Percentiles rank a stretch among this genome's conserved stretches.
Evolutionary conservation across 2,329 filamentous ascomycete species (phyloP).

Genomic region (Hirsutella thompsonii): DNA sequence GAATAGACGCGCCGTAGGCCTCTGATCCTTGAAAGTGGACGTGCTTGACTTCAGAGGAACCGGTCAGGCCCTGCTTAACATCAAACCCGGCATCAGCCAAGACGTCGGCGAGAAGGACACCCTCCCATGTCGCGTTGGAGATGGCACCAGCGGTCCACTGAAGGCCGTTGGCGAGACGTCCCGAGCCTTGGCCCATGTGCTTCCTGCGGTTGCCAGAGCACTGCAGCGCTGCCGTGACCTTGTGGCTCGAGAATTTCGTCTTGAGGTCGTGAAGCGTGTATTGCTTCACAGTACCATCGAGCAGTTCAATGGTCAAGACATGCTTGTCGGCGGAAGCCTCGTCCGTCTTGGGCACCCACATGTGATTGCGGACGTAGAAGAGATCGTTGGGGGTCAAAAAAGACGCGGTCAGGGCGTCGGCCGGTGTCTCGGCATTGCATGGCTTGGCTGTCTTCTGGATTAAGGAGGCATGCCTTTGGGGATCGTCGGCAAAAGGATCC

Average conservation of each 20-base stretch:
- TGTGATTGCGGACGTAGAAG: constrained; percentile 50
- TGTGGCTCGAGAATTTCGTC: constrained; percentile 33
- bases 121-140: constrained; percentile 46
- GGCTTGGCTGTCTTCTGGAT: constrained; percentile 40
- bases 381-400: constrained; percentile 43
- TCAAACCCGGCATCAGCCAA: constrained; percentile 42
- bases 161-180: constrained; percentile 38
- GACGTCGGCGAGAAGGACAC: constrained; percentile 40
- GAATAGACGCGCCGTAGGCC: constrained; percentile 49
- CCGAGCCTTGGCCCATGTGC: constrained; percentile 39
- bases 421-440: constrained; percentile 48
- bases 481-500: constrained; percentile 46
- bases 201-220: constrained; percentile 47
- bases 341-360: constrained; percentile 43
- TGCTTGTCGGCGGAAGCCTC: constrained; percentile 25
- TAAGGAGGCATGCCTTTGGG: constrained; percentile 35
- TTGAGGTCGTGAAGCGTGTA: constrained; percentile 44
- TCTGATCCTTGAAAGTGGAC: constrained; percentile 47
- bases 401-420: constrained; percentile 27
- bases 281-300: constrained; percentile 35
- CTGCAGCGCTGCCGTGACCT: constrained; percentile 42
- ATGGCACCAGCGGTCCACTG: constrained; percentile 49
- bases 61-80: constrained; percentile 20
- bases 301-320: constrained; percentile 39
- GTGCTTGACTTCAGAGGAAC: constrained; percentile 29